Percentiles rank a stretch among this genome's conserved stretches.
These are phyloP conservation scores for Sclerotinia nivalis DNA, from an alignment of 2,329 filamentous ascomycete genomes.

Conservation along the genomic window DNA sequence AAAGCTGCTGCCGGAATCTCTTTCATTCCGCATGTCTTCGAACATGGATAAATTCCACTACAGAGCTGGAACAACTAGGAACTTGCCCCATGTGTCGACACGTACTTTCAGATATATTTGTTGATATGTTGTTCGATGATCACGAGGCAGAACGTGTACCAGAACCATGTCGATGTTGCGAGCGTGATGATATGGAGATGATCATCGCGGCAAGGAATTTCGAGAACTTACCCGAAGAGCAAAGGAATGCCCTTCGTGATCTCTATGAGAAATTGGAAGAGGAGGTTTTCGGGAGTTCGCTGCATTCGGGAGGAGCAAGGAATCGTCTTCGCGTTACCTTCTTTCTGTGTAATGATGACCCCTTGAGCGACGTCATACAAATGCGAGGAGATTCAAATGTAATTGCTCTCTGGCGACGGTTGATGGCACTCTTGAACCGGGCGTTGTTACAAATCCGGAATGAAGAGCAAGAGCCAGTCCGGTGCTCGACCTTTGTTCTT, in stretches of 20 bases:
- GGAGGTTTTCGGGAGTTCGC: too few species aligned
- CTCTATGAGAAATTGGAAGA: neutral
- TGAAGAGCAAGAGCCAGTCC: too few species aligned
- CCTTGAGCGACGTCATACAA: too few species aligned
- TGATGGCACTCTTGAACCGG: too few species aligned
- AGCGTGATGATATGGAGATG: neutral
- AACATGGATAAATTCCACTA: neutral
- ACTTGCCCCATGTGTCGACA: neutral
- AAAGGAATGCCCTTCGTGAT: neutral
- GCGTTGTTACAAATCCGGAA: too few species aligned
- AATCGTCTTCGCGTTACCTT: too few species aligned
- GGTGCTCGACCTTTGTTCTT: too few species aligned
- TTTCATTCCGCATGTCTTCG: neutral
- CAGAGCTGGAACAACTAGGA: too few species aligned
- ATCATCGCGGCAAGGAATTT: neutral
- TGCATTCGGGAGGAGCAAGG: too few species aligned
- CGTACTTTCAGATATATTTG: neutral
- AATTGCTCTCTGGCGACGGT: too few species aligned
- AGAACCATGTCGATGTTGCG: neutral
- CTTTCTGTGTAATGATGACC: too few species aligned
- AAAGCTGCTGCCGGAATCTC: neutral
- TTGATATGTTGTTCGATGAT: neutral
- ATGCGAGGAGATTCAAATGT: too few species aligned
- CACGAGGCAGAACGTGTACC: neutral
- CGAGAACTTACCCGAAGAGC: neutral